These are phyloP conservation scores for Durusdinium trenchii DNA, from an alignment of 73 alveolate genomes.

Conservation along the genomic window DNA sequence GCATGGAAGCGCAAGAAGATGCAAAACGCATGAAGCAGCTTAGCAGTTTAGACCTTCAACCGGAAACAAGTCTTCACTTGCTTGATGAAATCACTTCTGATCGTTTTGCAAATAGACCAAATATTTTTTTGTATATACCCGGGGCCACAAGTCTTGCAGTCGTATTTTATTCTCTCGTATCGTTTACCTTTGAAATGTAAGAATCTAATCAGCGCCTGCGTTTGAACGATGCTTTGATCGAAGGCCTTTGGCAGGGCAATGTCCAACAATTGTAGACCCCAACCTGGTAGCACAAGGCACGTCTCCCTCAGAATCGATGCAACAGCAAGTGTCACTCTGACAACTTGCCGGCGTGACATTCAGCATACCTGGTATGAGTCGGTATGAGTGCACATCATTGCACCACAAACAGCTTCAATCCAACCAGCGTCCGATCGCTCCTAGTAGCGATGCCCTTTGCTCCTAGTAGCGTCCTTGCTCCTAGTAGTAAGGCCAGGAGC, in stretches of 20 bases:
- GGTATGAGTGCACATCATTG: no score
- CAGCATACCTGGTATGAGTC: constrained; percentile 27
- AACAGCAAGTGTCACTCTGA: background rate
- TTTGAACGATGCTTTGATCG: constrained; percentile 70
- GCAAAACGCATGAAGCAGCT: background rate
- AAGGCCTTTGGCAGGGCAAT: constrained; percentile 90
- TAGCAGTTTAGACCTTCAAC: background rate
- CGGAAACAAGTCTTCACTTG: background rate
- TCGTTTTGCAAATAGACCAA: background rate
- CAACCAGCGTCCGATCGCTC: no score
- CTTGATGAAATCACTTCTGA: background rate
- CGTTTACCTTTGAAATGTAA: background rate
- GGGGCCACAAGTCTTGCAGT: background rate
- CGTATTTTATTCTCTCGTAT: background rate
- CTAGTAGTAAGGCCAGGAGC: no score
- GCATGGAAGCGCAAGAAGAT: background rate
- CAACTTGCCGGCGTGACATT: constrained; percentile 21
- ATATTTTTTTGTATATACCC: background rate
- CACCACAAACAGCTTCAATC: no score
- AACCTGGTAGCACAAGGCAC: background rate
- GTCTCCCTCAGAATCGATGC: background rate
- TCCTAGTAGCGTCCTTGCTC: no score
- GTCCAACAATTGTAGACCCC: constrained; percentile 72
- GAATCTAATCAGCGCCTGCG: no score
- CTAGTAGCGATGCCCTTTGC: no score